phyloP scores from a whole-genome alignment of 306 rosid genomes.

The Cicer chorassanicum region DNA sequence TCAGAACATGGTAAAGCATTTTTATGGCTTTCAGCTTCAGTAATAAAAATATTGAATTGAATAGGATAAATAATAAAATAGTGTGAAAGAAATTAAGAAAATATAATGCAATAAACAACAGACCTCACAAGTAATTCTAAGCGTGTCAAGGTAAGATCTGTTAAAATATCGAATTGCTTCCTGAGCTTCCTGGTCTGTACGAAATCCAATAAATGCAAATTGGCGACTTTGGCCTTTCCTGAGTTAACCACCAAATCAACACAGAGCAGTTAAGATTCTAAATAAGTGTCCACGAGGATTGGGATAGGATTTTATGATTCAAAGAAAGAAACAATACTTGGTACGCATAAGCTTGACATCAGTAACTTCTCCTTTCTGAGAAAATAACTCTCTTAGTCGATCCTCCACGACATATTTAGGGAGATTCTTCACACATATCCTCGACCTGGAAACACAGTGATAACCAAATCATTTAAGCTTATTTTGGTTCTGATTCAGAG shows the following conservation, averaged over 20 bases:
- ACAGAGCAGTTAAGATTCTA: constrained; percentile 7
- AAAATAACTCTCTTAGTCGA: constrained; percentile 64
- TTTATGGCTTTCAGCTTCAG: background rate
- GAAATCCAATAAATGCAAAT: constrained; percentile 82
- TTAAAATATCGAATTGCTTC: constrained; percentile 78
- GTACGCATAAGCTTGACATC: constrained; percentile 85
- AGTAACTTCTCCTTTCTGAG: constrained; percentile 81
- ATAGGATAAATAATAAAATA: background rate
- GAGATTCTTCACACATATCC: constrained; percentile 84
- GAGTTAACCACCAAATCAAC: constrained; percentile 27
- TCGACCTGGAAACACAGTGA: constrained; percentile 62
- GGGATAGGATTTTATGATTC: constrained; percentile 1
- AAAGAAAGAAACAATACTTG: constrained; percentile 52
- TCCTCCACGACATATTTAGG: constrained; percentile 68
- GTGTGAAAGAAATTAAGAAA: background rate
- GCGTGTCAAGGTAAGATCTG: constrained; percentile 61
- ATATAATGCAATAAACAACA: constrained; percentile 23
- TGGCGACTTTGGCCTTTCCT: constrained; percentile 85
- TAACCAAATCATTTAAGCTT: constrained; percentile 14
- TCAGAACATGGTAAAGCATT: background rate
- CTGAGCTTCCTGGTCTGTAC: constrained; percentile 66
- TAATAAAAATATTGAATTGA: background rate
- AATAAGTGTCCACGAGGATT: background rate
- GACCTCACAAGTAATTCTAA: constrained; percentile 78
- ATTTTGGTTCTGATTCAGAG: background rate